Percentiles rank a stretch among this genome's conserved stretches.
Conservation (phyloP, 352 stramenopile genomes). For the Globisporangium cystogenes region DNA sequence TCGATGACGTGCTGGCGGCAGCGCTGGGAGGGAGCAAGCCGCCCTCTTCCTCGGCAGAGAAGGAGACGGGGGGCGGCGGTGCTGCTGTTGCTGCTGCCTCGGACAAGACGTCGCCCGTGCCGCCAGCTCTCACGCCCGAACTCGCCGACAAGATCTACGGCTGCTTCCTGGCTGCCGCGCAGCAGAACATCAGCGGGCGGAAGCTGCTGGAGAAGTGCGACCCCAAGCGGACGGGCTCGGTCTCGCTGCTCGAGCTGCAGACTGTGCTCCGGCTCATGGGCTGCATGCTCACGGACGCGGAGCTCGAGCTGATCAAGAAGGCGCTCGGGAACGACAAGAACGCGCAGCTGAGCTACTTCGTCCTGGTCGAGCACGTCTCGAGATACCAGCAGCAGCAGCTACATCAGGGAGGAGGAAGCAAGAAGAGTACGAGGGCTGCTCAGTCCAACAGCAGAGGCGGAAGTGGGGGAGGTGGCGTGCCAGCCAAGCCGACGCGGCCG, state of each 20-base stretch:
- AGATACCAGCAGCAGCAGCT: slow-evolving; percentile 20
- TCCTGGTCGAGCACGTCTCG: slow-evolving; percentile 41
- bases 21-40: slow-evolving; percentile 14
- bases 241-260: slow-evolving; percentile 65
- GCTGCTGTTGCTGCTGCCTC: neutral
- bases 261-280: slow-evolving; percentile 77
- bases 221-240: slow-evolving; percentile 32
- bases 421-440: neutral
- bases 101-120: too few species aligned
- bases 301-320: slow-evolving; percentile 47
- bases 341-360: slow-evolving; percentile 43
- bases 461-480: neutral
- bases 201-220: slow-evolving; percentile 76
- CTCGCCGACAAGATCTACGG: slow-evolving; percentile 62
- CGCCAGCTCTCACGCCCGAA: slow-evolving; percentile 8
- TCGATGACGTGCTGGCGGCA: slow-evolving; percentile 24
- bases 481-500: neutral
- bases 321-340: slow-evolving; percentile 36
- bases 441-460: neutral
- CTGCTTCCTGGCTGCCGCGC: slow-evolving; percentile 58
- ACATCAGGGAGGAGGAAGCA: too few species aligned
- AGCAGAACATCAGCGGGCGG: slow-evolving; percentile 70
- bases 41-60: slow-evolving; percentile 2
- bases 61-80: slow-evolving; percentile 1
- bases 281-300: slow-evolving; percentile 40